Conservation (phyloP, 169 alveolate species). For the Cryptosporidium muris region DNA sequence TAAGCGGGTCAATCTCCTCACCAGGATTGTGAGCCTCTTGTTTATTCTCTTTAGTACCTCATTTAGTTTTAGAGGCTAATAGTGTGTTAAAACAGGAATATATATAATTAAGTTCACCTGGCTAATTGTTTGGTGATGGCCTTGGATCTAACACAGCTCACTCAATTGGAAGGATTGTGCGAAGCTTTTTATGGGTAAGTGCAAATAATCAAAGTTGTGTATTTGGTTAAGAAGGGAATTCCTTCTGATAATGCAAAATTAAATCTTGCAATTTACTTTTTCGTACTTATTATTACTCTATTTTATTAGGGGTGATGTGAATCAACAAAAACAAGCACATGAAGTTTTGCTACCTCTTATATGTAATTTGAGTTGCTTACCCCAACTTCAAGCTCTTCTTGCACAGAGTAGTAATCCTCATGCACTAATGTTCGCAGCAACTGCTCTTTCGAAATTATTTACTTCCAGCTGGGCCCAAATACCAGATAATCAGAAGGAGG, state of each 20-base stretch:
- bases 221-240: background rate
- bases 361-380: constrained; percentile 82
- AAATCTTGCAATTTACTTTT: constrained; percentile 6
- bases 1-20: constrained; percentile 33
- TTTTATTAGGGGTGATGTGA: constrained; percentile 80
- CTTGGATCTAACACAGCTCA: constrained; percentile 81
- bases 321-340: constrained; percentile 90
- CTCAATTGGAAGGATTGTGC: constrained; percentile 87
- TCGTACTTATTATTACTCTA: too few relatives aligned
- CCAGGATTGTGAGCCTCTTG: background rate
- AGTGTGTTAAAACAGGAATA: background rate
- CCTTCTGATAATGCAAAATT: too few relatives aligned
- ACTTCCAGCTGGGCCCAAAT: constrained; percentile 87
- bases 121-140: constrained; percentile 57
- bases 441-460: constrained; percentile 83
- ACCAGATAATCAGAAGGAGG: constrained; percentile 85
- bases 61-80: background rate
- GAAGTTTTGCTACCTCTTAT: constrained; percentile 88
- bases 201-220: too few relatives aligned
- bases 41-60: too few relatives aligned
- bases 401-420: constrained; percentile 86
- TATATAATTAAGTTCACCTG: constrained; percentile 35
- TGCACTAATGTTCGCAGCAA: constrained; percentile 85
- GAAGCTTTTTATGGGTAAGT: constrained; percentile 84
- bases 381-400: constrained; percentile 81